Evolutionary conservation across 352 stramenopile genomes (phyloP), one percentile per base, ranked within the genome.

Genomic region (Pythium rishiriense): DNA sequence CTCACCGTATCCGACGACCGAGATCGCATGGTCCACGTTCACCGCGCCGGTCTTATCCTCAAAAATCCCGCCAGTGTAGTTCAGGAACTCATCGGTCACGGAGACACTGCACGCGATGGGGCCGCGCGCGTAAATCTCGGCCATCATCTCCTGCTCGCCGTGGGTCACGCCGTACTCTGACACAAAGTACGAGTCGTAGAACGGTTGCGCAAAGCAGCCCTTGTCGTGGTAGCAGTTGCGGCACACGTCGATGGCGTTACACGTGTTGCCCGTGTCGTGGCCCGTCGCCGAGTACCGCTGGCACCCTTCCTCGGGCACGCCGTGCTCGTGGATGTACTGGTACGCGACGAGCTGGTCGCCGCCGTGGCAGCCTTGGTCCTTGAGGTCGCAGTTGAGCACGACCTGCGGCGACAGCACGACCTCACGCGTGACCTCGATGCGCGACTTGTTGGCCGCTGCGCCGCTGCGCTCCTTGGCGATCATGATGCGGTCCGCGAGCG

Each of bases 61-160:
- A 62, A 98, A 93, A 58, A 98, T 88, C 25, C 97, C 97, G 24
- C 93, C 96, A 8, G 83, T 90, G 81, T 99, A 99, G 49, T 97
- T 81, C 22, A 89, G 69, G 51, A 97, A 92, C 58, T 77, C 82
- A 35, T 94, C 72, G 10, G 87, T 91, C 56, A 98, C 96, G 52
- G 97, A 92, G 17, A 99, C 93, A 42, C 83, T 96, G 68, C 94
- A 98, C 3, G 92, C 91, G 55, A 99, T 97, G 0, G 96, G 95
- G 0, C 97, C 97, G 47, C 96, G 93, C 24, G 87, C 90, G 60
- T 96, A 98, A 55, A 99, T 98, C 83, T 99, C 97, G 10, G 93
- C 85, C 87, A 98, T 98, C 83, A 99, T 98, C 56, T 96, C 81
- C 50, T 93, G 47, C 56, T 98, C 87, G 22, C 94, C 95, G 14